Evolutionary conservation across 1,284 basidiomycete species (phyloP).

Genomic region (Microbotryum violaceum): DNA sequence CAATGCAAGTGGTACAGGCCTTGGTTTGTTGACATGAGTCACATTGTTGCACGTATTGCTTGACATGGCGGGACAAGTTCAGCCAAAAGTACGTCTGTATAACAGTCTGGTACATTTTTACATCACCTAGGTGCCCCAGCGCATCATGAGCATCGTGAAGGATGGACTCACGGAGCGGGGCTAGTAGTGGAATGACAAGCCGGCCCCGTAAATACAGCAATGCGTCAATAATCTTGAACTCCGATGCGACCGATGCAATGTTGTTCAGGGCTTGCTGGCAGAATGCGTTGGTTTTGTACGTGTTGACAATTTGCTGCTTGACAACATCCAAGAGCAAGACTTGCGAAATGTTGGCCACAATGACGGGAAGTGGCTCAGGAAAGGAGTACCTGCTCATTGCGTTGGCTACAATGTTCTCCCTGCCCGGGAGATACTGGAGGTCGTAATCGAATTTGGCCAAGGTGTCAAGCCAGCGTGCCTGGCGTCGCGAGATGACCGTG

Average conservation of each 20-base stretch:
- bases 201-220: too few species aligned
- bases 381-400: constrained; percentile 21
- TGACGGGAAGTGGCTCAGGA: constrained; percentile 1
- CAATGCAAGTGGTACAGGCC: constrained; percentile 1
- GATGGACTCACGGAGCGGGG: constrained; percentile 30
- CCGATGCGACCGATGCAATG: background rate
- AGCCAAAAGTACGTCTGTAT: constrained; percentile 45
- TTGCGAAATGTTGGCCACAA: constrained; percentile 40
- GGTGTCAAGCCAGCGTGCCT: too few species aligned
- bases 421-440: too few species aligned
- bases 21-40: constrained; percentile 20
- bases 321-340: constrained; percentile 38
- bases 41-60: constrained; percentile 8
- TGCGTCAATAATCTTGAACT: too few species aligned
- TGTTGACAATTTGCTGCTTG: constrained; percentile 33
- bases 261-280: constrained; percentile 31
- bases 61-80: constrained; percentile 36
- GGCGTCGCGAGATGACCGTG: too few species aligned
- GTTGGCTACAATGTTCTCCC: too few species aligned
- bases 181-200: constrained; percentile 34
- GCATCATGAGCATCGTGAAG: constrained; percentile 38
- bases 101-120: constrained; percentile 41
- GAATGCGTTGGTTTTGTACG: constrained; percentile 39
- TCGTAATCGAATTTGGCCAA: too few species aligned
- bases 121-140: constrained; percentile 43